Evolutionary conservation across 2,329 filamentous ascomycete species (phyloP).

Genomic region (Rhynchosporium secalis): DNA sequence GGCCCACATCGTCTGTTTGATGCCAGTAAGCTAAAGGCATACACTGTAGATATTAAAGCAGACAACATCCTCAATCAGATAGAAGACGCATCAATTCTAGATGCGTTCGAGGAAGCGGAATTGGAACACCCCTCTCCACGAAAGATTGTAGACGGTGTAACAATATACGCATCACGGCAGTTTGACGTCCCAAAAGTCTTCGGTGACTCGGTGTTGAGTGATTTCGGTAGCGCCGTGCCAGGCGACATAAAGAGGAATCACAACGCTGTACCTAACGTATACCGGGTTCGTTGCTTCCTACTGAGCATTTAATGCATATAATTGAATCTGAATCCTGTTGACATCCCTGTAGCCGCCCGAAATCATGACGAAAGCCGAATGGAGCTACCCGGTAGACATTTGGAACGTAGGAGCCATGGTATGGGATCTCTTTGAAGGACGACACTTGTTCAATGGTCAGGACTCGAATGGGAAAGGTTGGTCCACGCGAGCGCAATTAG

Average conservation of each 20-base stretch:
- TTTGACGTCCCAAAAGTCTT: background rate
- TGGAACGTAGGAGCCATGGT: background rate
- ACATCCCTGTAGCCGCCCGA: background rate
- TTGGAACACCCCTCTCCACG: conserved; percentile 30
- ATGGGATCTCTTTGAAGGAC: background rate
- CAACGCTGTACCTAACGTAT: background rate
- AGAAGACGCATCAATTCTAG: conserved; percentile 37
- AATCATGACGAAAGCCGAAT: background rate
- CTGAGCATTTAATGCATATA: background rate
- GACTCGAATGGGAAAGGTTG: background rate
- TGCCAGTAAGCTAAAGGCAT: background rate
- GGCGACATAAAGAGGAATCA: background rate
- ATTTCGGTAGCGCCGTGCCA: background rate
- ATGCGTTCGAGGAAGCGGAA: conserved; percentile 33
- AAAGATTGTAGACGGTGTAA: conserved; percentile 36
- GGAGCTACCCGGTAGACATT: background rate
- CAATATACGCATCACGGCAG: conserved; percentile 20
- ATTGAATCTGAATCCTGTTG: background rate
- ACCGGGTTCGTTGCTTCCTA: background rate
- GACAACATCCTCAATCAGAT: conserved; percentile 31
- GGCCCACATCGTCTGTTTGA: background rate
- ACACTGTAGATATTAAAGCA: background rate
- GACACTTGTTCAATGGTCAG: background rate
- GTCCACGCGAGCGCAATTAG: background rate
- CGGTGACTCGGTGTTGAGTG: background rate